Base-by-base conservation (phyloP, 2,329 filamentous ascomycete genomes). In the Knoxdaviesia proteae region DNA sequence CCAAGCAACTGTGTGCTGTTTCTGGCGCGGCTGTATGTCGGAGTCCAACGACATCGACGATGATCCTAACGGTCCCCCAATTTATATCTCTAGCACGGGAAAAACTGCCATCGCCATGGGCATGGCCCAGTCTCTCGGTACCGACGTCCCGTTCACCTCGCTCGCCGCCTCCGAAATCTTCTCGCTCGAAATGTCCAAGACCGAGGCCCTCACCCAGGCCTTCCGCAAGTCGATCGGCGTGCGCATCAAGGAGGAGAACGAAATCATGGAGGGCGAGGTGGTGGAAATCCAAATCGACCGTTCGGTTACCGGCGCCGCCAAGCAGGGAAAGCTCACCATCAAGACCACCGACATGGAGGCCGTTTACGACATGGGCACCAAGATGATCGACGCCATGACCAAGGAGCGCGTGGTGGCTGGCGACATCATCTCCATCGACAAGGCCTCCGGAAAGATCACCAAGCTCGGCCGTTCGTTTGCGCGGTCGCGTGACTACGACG, bases 261-360 rank as follows among this genome's bases (percentile, higher is more conserved):
- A 98, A 59, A 92, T 98, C 51, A 98, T 98, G 63, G 90, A 98
- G 65, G 90, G 90, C 53, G 90, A 98, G 61, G 90, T 98, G 1
- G 88, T 98, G 30, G 88, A 98, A 63, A 96, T 98, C 47, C 88
- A 96, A 62, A 94, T 94, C 49, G 90, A 98, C 61, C 76, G 90
- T 51, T 94, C 87, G 54, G 84, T 98, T 43, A 96, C 90, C 9
- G 90, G 90, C 40, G 84, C 82, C 51, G 92, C 90, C 55, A 98
- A 96, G 69, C 88, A 94, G 68, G 90, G 90, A 55, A 98, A 98
- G 63, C 77, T 98, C 49, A 98, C 90, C 20, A 94, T 98, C 66
- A 98, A 98, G 66, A 98, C 90, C 7, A 96, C 88, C 45, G 90
- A 98, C 60, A 98, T 98, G 90, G 90, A 98, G 63, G 94, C 90